phyloP scores from a whole-genome alignment of 2,329 filamentous ascomycete species.

The Colletotrichum cereale region DNA sequence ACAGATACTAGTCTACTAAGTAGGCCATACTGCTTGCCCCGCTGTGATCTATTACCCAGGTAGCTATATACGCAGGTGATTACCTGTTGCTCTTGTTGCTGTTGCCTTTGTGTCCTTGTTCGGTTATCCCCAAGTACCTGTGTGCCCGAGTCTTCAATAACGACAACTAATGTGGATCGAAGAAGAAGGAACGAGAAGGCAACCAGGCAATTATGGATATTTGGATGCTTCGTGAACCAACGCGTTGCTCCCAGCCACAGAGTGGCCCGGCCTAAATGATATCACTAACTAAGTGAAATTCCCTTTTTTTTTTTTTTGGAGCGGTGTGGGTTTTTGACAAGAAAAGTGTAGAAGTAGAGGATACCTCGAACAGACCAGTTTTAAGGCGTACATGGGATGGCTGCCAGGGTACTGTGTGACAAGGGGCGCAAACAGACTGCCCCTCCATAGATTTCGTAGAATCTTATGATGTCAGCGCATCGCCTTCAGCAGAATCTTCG shows the following conservation, averaged over 20 bases:
- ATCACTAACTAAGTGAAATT: slow-evolving; percentile 29
- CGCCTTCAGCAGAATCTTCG: slow-evolving; percentile 20
- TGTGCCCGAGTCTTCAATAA: too few relatives aligned
- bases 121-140: too few relatives aligned
- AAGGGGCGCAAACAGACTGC: slow-evolving; percentile 9
- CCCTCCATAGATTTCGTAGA: slow-evolving; percentile 32
- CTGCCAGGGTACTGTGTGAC: slow-evolving; percentile 23
- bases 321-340: slow-evolving; percentile 23
- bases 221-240: slow-evolving; percentile 33
- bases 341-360: slow-evolving; percentile 19
- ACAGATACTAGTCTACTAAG: too few relatives aligned
- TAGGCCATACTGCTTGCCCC: too few relatives aligned
- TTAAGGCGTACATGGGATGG: slow-evolving; percentile 12
- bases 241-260: not conserved
- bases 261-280: slow-evolving; percentile 23
- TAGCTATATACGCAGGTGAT: not conserved
- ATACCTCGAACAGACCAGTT: slow-evolving; percentile 16
- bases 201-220: not conserved
- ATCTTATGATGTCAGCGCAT: slow-evolving; percentile 38
- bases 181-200: too few relatives aligned
- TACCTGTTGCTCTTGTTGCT: not conserved
- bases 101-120: too few relatives aligned
- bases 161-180: not conserved
- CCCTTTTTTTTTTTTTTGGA: slow-evolving; percentile 33
- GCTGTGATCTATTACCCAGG: not conserved